Evolutionary conservation across 2,329 filamentous ascomycete species (phyloP).

Genomic region (Fusarium citri): DNA sequence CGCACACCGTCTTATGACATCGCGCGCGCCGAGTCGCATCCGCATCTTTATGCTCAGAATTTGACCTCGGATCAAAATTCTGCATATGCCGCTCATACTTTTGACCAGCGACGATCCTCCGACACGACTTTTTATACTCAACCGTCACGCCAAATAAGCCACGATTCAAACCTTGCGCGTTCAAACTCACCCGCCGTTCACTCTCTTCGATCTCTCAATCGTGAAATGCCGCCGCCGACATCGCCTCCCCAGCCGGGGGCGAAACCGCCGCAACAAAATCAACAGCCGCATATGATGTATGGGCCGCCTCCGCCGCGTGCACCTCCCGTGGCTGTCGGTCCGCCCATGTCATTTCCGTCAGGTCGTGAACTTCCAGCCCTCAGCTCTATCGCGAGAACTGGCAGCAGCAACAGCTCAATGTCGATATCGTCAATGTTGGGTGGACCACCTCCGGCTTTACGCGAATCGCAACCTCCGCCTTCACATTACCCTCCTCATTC

Average conservation of each 20-base stretch:
- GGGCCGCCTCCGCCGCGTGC: constrained; percentile 60
- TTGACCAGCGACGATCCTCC: constrained; percentile 53
- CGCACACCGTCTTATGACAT: constrained; percentile 24
- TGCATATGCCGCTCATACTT: constrained; percentile 49
- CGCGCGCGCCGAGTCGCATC: constrained; percentile 39
- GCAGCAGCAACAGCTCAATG: constrained; percentile 65
- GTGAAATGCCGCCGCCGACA: constrained; percentile 59
- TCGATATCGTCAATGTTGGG: constrained; percentile 72
- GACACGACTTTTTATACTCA: constrained; percentile 58
- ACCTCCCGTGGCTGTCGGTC: constrained; percentile 57
- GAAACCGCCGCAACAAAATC: constrained; percentile 46
- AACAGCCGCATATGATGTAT: constrained; percentile 54
- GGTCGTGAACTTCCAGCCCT: constrained; percentile 67
- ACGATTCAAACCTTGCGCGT: constrained; percentile 54
- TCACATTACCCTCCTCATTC: constrained; percentile 58
- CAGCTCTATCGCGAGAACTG: constrained; percentile 60
- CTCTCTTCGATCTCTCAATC: constrained; percentile 52
- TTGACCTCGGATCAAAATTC: constrained; percentile 43
- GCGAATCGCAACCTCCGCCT: constrained; percentile 56
- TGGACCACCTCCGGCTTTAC: constrained; percentile 58
- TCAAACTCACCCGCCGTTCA: constrained; percentile 60
- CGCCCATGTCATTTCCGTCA: constrained; percentile 58
- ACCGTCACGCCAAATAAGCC: constrained; percentile 46
- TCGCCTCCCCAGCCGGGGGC: constrained; percentile 57
- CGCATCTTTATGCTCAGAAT: constrained; percentile 35